phyloP scores from a whole-genome alignment of 2,329 filamentous ascomycete species.

The Aspergillus sp. region DNA sequence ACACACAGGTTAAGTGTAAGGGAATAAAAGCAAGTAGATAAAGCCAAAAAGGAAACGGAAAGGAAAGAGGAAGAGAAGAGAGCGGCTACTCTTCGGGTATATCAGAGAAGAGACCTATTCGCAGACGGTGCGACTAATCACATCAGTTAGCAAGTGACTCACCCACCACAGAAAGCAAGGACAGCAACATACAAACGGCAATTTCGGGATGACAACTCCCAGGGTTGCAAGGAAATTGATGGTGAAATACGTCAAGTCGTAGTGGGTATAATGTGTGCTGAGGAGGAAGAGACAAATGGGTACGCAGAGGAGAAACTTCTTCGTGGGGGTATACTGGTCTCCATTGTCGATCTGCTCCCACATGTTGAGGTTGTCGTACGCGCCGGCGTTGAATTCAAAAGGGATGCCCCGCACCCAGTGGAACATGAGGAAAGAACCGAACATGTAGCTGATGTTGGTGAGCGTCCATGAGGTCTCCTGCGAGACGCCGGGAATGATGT shows the following conservation, averaged over 20 bases:
- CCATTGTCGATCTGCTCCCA: slow-evolving; percentile 99
- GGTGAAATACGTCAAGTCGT: slow-evolving; percentile 93
- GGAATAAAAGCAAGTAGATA: slow-evolving; percentile 4
- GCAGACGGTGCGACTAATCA: slow-evolving; percentile 72
- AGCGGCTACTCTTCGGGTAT: slow-evolving; percentile 60
- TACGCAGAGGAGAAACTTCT: slow-evolving; percentile 95
- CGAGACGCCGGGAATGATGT: slow-evolving; percentile 92
- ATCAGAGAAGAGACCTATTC: slow-evolving; percentile 72
- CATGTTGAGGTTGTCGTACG: slow-evolving; percentile 99
- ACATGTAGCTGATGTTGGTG: slow-evolving; percentile 99
- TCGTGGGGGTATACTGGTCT: slow-evolving; percentile 96
- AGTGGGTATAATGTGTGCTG: slow-evolving; percentile 98
- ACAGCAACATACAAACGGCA: slow-evolving; percentile 77
- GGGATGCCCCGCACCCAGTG: slow-evolving; percentile 97
- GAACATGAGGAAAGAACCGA: slow-evolving; percentile 98
- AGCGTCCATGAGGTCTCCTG: slow-evolving; percentile 99
- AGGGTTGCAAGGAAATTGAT: slow-evolving; percentile 95
- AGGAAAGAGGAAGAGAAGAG: slow-evolving; percentile 16
- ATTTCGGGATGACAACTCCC: slow-evolving; percentile 91
- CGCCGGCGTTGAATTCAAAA: slow-evolving; percentile 97
- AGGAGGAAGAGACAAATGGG: slow-evolving; percentile 92
- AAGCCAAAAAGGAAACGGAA: slow-evolving; percentile 1
- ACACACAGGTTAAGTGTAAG: neutral
- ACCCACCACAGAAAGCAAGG: neutral
- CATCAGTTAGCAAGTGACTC: slow-evolving; percentile 26